Evolutionary conservation across 495 filamentous ascomycete species (phyloP), one percentile per base, ranked within the genome.

Genomic region (Lindgomyces ingoldianus): DNA sequence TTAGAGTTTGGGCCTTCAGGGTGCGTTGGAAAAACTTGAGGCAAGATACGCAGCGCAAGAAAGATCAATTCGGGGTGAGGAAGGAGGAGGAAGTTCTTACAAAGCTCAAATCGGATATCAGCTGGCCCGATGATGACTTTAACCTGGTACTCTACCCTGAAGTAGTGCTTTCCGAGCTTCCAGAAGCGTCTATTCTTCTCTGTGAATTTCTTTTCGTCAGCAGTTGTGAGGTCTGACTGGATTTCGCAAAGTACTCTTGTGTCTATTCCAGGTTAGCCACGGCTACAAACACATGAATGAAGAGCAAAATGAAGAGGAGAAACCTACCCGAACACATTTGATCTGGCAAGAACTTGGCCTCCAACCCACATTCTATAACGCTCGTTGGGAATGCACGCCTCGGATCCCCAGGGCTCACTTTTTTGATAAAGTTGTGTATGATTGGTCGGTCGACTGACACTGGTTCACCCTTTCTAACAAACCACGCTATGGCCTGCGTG

Each of bases 111-210:
- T 3, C 70, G 64, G 14, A 76, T 67, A 30, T 76, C 74, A 0
- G 74, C 74, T 16, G 74, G 74, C 2, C 74, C 74, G 36, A 76
- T 72, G 11, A 76, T 26, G 25, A 75, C 73, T 14, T 60, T 54
- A 18, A 79, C 61, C 45, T 76, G 63, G 53, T 78, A 78, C 19
- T 75, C 70, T 26, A 79, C 71, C 54, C 72, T 67, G 51, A 70
- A 69, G 57, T 79, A 77, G 51, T 72, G 73, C 50, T 71, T 63
- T 4, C 74, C 72, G 1, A 66, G n/a, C 19, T 63, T 72, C 76
- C 76, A 79, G 62, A 73, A 78, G 27, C 70, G 70, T 42, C 63
- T 67, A 59, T 78, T 77, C 64, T 77, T 78, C 39, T 74, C 69
- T 41, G 74, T 72, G 62, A 77, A 79, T 14, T 69, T 66, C 25